A percentile compares a stretch with the other conserved stretches of the same genome.
These are phyloP conservation scores for Metarhizium brunneum DNA, from an alignment of 2,329 filamentous ascomycete genomes.

Conservation along the genomic window DNA sequence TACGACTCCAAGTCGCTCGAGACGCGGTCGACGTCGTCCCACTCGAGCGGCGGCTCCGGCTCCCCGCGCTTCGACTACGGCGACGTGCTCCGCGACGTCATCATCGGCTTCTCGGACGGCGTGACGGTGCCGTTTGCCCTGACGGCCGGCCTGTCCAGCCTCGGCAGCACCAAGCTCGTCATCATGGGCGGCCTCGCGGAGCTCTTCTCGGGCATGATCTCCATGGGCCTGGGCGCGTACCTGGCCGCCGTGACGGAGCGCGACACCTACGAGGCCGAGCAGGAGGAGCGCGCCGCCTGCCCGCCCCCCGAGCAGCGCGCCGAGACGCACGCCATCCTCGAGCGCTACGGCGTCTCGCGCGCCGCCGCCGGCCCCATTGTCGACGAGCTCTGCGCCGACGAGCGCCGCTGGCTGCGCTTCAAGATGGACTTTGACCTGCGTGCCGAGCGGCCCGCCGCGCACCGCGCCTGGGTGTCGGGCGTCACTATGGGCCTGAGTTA, in stretches of 20 bases:
- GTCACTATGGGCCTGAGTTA: slow-evolving; percentile 60
- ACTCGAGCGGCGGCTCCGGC: slow-evolving; percentile 1
- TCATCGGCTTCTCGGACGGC: slow-evolving; percentile 70
- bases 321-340: slow-evolving; percentile 40
- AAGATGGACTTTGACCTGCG: slow-evolving; percentile 51
- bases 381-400: slow-evolving; percentile 36
- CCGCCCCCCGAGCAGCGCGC: slow-evolving; percentile 35
- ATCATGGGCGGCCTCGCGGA: slow-evolving; percentile 67
- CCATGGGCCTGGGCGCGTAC: slow-evolving; percentile 69
- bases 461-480: slow-evolving; percentile 44
- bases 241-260: slow-evolving; percentile 53
- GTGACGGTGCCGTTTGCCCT: slow-evolving; percentile 73
- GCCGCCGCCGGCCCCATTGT: slow-evolving; percentile 35
- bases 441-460: slow-evolving; percentile 33
- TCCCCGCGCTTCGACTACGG: slow-evolving; percentile 24
- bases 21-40: slow-evolving; percentile 10
- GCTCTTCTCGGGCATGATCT: slow-evolving; percentile 66
- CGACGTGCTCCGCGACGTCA: slow-evolving; percentile 51
- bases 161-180: slow-evolving; percentile 57
- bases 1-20: slow-evolving; percentile 17
- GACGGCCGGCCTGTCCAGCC: slow-evolving; percentile 60
- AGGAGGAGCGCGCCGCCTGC: slow-evolving; percentile 34
- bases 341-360: slow-evolving; percentile 38
- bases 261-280: slow-evolving; percentile 36
- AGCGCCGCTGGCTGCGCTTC: slow-evolving; percentile 43